phyloP scores from a whole-genome alignment of 106 monocot genomes.

The Xerophyta viscosa region DNA sequence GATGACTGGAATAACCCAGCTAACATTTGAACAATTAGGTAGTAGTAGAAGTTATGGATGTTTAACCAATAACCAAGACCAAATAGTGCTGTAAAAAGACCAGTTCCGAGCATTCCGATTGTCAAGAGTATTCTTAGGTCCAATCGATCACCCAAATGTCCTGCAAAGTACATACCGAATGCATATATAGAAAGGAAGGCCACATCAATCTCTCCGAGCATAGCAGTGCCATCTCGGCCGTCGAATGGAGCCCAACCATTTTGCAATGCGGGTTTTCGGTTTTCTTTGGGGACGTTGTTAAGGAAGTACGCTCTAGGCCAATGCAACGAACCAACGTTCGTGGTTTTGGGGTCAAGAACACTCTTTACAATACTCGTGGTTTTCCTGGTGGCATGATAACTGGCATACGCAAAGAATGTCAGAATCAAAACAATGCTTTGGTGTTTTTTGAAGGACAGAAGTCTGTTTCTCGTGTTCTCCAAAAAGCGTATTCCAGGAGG shows the following conservation, averaged over 20 bases:
- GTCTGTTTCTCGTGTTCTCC: conserved; percentile 25
- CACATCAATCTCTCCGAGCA: conserved; percentile 85
- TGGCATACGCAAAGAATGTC: conserved; percentile 75
- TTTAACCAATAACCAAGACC: conserved; percentile 85
- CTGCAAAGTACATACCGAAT: conserved; percentile 88
- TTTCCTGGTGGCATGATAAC: conserved; percentile 79
- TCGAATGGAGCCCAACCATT: conserved; percentile 87
- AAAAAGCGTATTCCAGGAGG: conserved; percentile 48
- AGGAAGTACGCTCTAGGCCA: conserved; percentile 23
- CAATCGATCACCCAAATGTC: conserved; percentile 83
- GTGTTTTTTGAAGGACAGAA: conserved; percentile 43
- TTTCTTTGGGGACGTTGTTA: not conserved
- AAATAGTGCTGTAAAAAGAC: conserved; percentile 71
- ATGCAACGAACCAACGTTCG: conserved; percentile 15
- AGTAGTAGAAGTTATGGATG: conserved; percentile 78
- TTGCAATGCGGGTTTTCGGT: conserved; percentile 2
- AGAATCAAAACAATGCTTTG: conserved; percentile 57
- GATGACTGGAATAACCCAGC: conserved; percentile 81
- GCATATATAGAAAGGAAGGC: conserved; percentile 79
- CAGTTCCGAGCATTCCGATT: conserved; percentile 77
- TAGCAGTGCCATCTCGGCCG: conserved; percentile 38
- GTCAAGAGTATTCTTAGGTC: conserved; percentile 67
- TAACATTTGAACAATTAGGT: conserved; percentile 62
- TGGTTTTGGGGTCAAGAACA: conserved; percentile 52
- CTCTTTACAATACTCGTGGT: conserved; percentile 87